phyloP scores from a whole-genome alignment of 345 rosid species.

The Physaria fendleri region DNA sequence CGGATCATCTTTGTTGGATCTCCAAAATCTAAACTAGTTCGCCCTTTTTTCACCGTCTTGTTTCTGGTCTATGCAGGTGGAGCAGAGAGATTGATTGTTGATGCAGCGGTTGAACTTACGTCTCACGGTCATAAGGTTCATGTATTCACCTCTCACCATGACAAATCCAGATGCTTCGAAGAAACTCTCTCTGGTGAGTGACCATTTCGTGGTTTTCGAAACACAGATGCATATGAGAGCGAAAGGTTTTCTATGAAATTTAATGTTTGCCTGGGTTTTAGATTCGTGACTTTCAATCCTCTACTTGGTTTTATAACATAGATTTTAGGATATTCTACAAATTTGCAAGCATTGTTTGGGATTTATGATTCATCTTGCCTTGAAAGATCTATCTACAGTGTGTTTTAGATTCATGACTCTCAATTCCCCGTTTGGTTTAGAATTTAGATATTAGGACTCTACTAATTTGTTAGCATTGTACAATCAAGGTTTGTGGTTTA shows the following conservation, averaged over 20 bases:
- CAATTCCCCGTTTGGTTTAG: neutral
- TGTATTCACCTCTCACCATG: conserved; percentile 86
- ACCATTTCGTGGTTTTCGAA: neutral
- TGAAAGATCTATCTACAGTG: neutral
- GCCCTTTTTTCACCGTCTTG: too few species aligned
- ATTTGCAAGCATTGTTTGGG: neutral
- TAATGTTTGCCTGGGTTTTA: neutral
- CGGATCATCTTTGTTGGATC: neutral
- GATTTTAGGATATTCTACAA: neutral
- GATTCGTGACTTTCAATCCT: neutral
- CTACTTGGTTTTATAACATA: neutral
- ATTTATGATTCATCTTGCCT: neutral
- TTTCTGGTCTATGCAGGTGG: conserved; percentile 48
- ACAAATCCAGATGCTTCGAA: conserved; percentile 77
- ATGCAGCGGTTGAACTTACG: conserved; percentile 83
- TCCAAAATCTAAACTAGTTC: neutral
- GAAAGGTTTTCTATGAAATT: neutral
- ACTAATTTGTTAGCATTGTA: neutral
- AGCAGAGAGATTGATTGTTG: conserved; percentile 92
- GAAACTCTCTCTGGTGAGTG: conserved; percentile 69
- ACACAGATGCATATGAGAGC: neutral
- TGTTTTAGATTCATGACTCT: neutral
- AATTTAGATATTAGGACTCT: neutral
- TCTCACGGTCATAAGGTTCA: conserved; percentile 79
- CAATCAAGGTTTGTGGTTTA: neutral